Evolutionary conservation across 768 basidiomycete genomes (phyloP).

Genomic region (Amanita pallidorosea): DNA sequence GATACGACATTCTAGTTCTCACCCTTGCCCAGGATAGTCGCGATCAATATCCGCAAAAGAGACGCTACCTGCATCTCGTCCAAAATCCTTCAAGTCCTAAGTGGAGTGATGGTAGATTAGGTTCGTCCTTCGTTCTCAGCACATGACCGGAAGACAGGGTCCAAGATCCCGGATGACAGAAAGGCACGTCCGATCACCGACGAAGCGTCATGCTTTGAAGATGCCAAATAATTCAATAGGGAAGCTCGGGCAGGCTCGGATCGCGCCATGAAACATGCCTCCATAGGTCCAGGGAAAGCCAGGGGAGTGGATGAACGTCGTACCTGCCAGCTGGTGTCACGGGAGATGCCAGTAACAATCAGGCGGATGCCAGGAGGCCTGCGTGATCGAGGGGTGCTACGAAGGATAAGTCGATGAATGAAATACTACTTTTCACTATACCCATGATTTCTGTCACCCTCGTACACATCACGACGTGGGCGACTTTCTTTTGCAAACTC

Average conservation of each 20-base stretch:
- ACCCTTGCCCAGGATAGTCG: conserved; percentile 82
- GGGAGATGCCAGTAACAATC: conserved; percentile 80
- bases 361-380: conserved; percentile 77
- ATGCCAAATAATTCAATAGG: conserved; percentile 7
- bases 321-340: conserved; percentile 99
- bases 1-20: conserved; percentile 14
- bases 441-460: conserved; percentile 47
- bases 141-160: conserved; percentile 14
- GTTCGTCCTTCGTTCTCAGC: conserved; percentile 22
- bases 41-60: conserved; percentile 94
- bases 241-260: conserved; percentile 1
- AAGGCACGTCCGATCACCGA: conserved; percentile 4
- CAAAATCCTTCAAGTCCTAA: conserved; percentile 97
- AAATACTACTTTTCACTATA: conserved; percentile 17
- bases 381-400: conserved; percentile 50
- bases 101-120: conserved; percentile 33
- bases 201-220: conserved; percentile 1
- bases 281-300: conserved; percentile 7
- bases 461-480: conserved; percentile 70
- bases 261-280: conserved; percentile 4
- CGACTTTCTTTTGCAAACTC: conserved; percentile 93
- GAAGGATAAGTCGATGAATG: conserved; percentile 9
- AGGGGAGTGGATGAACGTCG: conserved; percentile 20
- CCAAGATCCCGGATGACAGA: conserved; percentile 7
- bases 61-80: conserved; percentile 86